phyloP scores from a whole-genome alignment of 352 stramenopile species.

The Globisporangium spiculum region DNA sequence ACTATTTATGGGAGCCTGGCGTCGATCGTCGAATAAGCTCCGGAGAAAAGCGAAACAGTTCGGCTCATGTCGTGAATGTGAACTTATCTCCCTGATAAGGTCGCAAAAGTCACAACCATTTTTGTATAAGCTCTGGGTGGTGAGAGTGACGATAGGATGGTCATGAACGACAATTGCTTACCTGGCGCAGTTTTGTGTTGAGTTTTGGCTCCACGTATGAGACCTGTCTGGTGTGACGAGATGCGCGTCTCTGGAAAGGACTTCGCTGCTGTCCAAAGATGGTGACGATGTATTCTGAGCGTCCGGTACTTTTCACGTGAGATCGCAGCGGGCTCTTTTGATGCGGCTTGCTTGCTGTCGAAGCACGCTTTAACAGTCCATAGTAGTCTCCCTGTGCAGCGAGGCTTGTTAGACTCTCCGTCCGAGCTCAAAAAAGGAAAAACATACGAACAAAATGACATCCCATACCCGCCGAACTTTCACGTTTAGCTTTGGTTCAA shows the following conservation, averaged over 20 bases:
- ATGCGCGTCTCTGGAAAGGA: constrained; percentile 23
- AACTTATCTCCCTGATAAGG: constrained; percentile 63
- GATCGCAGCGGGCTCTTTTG: constrained; percentile 17
- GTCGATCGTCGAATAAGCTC: not conserved
- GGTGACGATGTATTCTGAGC: constrained; percentile 18
- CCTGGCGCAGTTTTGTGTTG: constrained; percentile 79
- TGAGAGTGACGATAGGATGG: not conserved
- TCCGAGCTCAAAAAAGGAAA: not conserved
- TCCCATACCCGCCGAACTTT: constrained; percentile 53
- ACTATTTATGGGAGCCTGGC: constrained; percentile 4
- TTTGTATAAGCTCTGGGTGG: not conserved
- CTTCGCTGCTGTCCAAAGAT: constrained; percentile 21
- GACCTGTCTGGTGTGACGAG: constrained; percentile 32
- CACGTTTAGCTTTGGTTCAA: constrained; percentile 56
- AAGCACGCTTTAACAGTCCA: constrained; percentile 43
- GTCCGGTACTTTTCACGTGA: constrained; percentile 14
- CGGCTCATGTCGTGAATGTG: constrained; percentile 66
- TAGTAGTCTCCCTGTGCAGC: constrained; percentile 58
- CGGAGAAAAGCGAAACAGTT: not conserved
- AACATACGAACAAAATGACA: not conserved
- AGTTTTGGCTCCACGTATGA: constrained; percentile 76
- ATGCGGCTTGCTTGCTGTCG: constrained; percentile 12
- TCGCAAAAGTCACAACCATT: constrained; percentile 7
- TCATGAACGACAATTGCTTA: constrained; percentile 20
- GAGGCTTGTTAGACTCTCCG: not conserved